Base-by-base conservation (phyloP, 768 basidiomycete species). In the Lactifluus echinatus region DNA sequence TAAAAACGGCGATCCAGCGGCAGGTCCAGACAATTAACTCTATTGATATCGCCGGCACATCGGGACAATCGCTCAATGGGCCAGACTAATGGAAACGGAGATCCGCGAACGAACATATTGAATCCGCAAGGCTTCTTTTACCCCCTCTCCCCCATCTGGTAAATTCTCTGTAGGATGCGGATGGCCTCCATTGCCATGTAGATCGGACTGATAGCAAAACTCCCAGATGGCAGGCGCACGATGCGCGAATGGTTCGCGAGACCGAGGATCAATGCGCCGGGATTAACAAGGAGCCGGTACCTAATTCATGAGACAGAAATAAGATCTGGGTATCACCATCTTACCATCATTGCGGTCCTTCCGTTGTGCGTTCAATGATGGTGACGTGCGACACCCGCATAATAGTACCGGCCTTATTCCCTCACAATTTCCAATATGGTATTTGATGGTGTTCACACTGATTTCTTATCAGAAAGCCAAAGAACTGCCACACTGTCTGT, bases 71-170 rank as follows among this genome's bases (percentile, higher is more conserved):
- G 85, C 86, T 0, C 85, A 89, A 61, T 95, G 98, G 71, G 96
- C 96, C 0, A 87, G 87, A 11, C 74, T 97, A 29, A 99, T 99
- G 83, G 95, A 95, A 0, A 83, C 82, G 55, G 96, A 99, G 68
- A 89, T 98, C 50, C 75, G n/a, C n/a, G n/a, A n/a, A 69, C 10
- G 92, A 94, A 67, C 96, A 99, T 65, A 89, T 86, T 63, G 90
- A 91, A 95, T 95, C 60, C 61, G 82, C 65, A 17, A 21, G 45
- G 10, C 46, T 29, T 17, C 36, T 45, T 59, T 49, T 2, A n/a
- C n/a, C n/a, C 8, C 40, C 29, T 44, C 10, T 44, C 10, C n/a
- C 10, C 2, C 1, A 3, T 14, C 6, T 37, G 21, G 34, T 57
- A 11, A 19, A 28, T 31, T 50, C 3, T 26, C 5, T 19, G 24